Evolutionary conservation across 2,329 filamentous ascomycete species (phyloP).

Genomic region (Colletotrichum cuscutae): DNA sequence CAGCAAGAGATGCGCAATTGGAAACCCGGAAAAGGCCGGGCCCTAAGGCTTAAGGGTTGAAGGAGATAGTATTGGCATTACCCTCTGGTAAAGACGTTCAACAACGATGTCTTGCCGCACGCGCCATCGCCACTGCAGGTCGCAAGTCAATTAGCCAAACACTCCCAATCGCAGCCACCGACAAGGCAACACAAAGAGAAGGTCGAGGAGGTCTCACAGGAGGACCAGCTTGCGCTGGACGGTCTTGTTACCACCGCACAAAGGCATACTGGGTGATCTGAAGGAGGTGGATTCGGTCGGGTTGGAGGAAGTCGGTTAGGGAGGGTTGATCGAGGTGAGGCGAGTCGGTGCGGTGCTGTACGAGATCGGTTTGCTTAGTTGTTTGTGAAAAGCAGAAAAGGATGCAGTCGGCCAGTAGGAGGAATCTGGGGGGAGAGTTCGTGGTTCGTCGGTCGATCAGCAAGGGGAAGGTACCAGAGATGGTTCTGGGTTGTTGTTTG

Average conservation of each 20-base stretch:
- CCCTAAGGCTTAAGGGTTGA: no score
- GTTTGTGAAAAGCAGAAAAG: conserved; percentile 1
- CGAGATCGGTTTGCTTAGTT: background rate
- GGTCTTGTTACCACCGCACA: conserved; percentile 80
- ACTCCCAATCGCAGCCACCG: conserved; percentile 7
- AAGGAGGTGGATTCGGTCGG: background rate
- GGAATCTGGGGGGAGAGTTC: background rate
- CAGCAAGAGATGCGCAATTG: conserved; percentile 1
- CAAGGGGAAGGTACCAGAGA: conserved; percentile 6
- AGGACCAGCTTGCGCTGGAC: conserved; percentile 97
- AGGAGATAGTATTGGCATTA: conserved; percentile 56
- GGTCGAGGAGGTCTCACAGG: conserved; percentile 69
- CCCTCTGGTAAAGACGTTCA: conserved; percentile 99
- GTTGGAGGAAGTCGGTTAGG: background rate
- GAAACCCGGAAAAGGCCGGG: background rate
- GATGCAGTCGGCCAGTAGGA: background rate
- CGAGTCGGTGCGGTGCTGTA: background rate
- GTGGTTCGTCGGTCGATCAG: conserved; percentile 3
- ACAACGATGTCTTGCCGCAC: conserved; percentile 93
- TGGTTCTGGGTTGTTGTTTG: conserved; percentile 11
- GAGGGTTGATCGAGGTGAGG: background rate
- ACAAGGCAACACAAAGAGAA: background rate
- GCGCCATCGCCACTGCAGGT: conserved; percentile 85
- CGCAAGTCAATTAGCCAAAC: conserved; percentile 23
- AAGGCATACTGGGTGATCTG: conserved; percentile 34